Conservation (phyloP, 495 filamentous ascomycete species). For the Lophiostoma macrostomum region DNA sequence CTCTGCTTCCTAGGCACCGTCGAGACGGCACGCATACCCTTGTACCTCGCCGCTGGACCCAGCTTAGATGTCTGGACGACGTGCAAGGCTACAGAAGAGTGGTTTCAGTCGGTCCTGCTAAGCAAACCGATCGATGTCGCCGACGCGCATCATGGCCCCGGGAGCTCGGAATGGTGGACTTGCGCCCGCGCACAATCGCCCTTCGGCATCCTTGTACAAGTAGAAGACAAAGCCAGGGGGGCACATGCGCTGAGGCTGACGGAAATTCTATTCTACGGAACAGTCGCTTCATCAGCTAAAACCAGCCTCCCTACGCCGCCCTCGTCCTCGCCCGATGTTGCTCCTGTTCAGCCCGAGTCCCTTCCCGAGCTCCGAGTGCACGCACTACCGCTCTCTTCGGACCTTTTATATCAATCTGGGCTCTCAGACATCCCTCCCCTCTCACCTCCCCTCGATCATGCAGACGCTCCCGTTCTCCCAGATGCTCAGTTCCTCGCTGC, state of each 20-base stretch:
- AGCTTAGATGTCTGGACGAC: constrained; percentile 32
- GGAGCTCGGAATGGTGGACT: constrained; percentile 26
- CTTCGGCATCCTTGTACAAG: constrained; percentile 29
- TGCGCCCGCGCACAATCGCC: constrained; percentile 26
- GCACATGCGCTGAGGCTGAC: constrained; percentile 38
- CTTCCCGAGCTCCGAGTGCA: constrained; percentile 29
- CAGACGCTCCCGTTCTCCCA: background rate
- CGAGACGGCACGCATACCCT: constrained; percentile 27
- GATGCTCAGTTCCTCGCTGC: constrained; percentile 32
- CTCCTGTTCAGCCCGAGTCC: background rate
- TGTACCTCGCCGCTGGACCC: constrained; percentile 32
- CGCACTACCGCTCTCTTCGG: constrained; percentile 44
- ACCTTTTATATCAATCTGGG: constrained; percentile 28
- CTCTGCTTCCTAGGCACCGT: constrained; percentile 32
- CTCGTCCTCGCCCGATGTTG: constrained; percentile 40
- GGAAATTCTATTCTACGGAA: constrained; percentile 56
- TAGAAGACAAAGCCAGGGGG: background rate
- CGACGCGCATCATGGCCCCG: background rate
- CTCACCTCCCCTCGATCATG: constrained; percentile 2
- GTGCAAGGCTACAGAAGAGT: constrained; percentile 23
- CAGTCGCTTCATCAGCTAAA: constrained; percentile 6
- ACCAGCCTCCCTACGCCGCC: constrained; percentile 46
- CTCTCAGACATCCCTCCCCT: constrained; percentile 14
- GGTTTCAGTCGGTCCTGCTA: constrained; percentile 28
- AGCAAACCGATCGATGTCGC: constrained; percentile 9